Base-by-base conservation (phyloP, 2,329 filamentous ascomycete genomes). In the Neonectria hederae region DNA sequence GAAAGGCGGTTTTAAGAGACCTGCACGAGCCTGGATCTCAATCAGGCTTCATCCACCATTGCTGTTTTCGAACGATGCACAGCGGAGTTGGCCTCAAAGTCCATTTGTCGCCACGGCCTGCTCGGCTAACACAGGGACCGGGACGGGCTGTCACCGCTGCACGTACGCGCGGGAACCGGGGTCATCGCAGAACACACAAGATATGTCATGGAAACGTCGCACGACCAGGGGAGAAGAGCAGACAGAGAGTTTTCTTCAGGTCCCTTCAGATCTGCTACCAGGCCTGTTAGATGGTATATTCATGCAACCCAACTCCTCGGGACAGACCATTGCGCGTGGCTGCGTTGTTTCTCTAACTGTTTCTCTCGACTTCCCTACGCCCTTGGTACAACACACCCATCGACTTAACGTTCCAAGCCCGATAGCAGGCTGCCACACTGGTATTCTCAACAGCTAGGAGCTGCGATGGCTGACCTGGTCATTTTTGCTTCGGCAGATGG, bases 241-340 rank as follows among this genome's bases (percentile, higher is more conserved):
- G 40, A 43, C 52, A 58, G 24, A 43, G 43, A 40, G 32, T 5
- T 17, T 38, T 38, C 35, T 14, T 38, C 35, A 49, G 55, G 48
- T 53, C 22, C n/a, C 61, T 40, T 52, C 57, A 19, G 9, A 26
- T 17, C 42, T 46, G 17, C 22, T 24, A 19, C n/a, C 49, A 32
- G 26, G 48, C 42, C 48, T 22, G 32, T 30, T 26, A 43, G 40
- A 48, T n/a, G 54, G 56, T 57, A 54, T 64, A 62, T 59, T 68
- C 54, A 51, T 55, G 48, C 62, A 35, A 63, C 55, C 69, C 65
- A 63, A 62, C 57, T 46, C 43, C 43, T 70, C 65, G 66, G 71
- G 68, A 65, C 62, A 56, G 54, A 57, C 49, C 17, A 65, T 26
- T 51, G 24, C 21, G 30, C 24, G 51, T 57, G 59, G 38, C 59